Base-by-base conservation (phyloP, 306 rosid species). In the Dryas drummondii region DNA sequence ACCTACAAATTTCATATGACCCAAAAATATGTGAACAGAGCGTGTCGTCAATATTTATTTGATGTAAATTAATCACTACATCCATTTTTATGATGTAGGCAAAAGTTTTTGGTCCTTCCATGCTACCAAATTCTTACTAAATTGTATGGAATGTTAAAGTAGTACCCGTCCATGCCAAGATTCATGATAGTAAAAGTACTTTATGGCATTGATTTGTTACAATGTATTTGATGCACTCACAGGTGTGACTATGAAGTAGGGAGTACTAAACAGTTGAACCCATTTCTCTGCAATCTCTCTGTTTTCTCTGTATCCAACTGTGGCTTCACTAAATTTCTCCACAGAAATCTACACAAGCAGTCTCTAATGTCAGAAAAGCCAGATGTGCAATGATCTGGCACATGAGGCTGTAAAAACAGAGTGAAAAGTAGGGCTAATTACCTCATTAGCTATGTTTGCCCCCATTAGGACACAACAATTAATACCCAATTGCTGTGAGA, bases 261-360 rank as follows among this genome's bases (percentile, higher is more conserved):
- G 89, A 71, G 99, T 92, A 64, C 76, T 87, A 72, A 92, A 96
- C 80, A 96, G 87, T 58, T 89, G 92, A 79, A 89, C 96, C 99
- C 99, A 92, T 88, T 86, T 92, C 77, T 92, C 92, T 45, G 97
- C 97, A 66, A 79, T 88, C 77, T 78, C 90, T 75, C 63, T 82
- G 69, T 84, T 87, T 57, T 80, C 91, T 74, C 87, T 87, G 86
- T 89, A 90, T 69, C 98, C 98, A 68, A 96, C 89, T 4, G 98
- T 96, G 54, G 99, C 99, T 85, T 96, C 99, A 76, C 99, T 96
- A 75, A 96, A 92, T 74, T 90, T 96, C 91, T 92, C 97, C 15
- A 84, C 83, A 13, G 94, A 98, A 85, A 93, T 89, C 98, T 91
- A 85, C 70, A 53, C 26, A 47, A 49, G 63, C 32, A 68, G 55